Evolutionary conservation across 306 rosid species (phyloP).

Genomic region (Canavalia ensiformis): DNA sequence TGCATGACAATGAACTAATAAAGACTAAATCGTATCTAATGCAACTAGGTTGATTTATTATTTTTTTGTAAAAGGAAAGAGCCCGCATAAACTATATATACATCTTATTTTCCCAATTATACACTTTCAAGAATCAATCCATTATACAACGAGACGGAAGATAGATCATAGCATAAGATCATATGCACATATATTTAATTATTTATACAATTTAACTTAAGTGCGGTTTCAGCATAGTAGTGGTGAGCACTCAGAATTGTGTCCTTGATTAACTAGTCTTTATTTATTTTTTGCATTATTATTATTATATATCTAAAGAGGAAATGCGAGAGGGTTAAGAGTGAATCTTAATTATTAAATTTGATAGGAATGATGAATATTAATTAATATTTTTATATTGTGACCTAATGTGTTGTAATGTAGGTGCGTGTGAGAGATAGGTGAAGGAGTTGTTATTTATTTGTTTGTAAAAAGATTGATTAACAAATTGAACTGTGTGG

Average conservation of each 20-base stretch:
- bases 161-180: neutral
- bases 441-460: conserved; percentile 3
- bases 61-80: neutral
- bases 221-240: neutral
- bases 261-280: neutral
- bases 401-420: no score
- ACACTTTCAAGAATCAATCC: conserved; percentile 19
- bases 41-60: conserved; percentile 7
- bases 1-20: conserved; percentile 31
- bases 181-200: neutral
- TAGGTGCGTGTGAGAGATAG: neutral
- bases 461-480: conserved; percentile 15
- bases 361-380: neutral
- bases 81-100: neutral
- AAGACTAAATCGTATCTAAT: conserved; percentile 45
- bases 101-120: conserved; percentile 11
- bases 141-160: neutral
- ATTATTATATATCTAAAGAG: neutral
- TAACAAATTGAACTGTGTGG: conserved; percentile 38
- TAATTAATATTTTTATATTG: no score
- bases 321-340: neutral
- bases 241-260: conserved; percentile 6
- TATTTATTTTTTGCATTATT: no score
- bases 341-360: no score
- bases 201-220: neutral